Conservation (phyloP, 805 yeast species). For the Candida jianshihensis region DNA sequence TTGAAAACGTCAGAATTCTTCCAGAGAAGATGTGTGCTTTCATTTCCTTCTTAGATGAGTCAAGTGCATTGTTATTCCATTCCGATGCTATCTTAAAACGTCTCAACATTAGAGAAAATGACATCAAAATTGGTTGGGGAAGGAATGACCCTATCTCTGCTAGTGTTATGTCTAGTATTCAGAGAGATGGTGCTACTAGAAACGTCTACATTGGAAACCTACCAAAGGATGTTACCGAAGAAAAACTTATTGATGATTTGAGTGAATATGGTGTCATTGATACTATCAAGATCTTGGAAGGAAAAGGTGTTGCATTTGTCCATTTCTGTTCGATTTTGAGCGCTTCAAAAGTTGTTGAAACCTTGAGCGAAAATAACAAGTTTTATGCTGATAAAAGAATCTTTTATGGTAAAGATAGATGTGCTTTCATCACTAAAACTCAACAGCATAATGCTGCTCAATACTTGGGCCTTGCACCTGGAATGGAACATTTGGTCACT, state of each 20-base stretch:
- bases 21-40: constrained; percentile 87
- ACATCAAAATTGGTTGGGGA: constrained; percentile 91
- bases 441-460: constrained; percentile 98
- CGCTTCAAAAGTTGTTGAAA: constrained; percentile 82
- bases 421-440: constrained; percentile 89
- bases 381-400: constrained; percentile 74
- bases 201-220: constrained; percentile 86
- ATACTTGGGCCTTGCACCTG: constrained; percentile 85
- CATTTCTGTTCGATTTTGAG: constrained; percentile 81
- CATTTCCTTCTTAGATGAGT: constrained; percentile 81
- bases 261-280: constrained; percentile 77
- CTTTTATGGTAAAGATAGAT: constrained; percentile 89
- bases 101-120: constrained; percentile 71
- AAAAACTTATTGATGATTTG: constrained; percentile 60
- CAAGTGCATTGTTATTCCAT: constrained; percentile 84
- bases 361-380: constrained; percentile 54
- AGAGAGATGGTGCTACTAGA: constrained; percentile 85
- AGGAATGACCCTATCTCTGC: constrained; percentile 70
- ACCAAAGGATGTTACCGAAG: constrained; percentile 58
- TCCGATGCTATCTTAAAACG: constrained; percentile 87
- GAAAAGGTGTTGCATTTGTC: constrained; percentile 82
- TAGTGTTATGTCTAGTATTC: constrained; percentile 66
- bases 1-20: constrained; percentile 72
- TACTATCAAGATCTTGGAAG: constrained; percentile 69
- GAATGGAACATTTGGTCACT: constrained; percentile 73